These are phyloP conservation scores for Pichiaceae sp. DNA, from an alignment of 1,139 yeast species.

Conservation along the genomic window DNA sequence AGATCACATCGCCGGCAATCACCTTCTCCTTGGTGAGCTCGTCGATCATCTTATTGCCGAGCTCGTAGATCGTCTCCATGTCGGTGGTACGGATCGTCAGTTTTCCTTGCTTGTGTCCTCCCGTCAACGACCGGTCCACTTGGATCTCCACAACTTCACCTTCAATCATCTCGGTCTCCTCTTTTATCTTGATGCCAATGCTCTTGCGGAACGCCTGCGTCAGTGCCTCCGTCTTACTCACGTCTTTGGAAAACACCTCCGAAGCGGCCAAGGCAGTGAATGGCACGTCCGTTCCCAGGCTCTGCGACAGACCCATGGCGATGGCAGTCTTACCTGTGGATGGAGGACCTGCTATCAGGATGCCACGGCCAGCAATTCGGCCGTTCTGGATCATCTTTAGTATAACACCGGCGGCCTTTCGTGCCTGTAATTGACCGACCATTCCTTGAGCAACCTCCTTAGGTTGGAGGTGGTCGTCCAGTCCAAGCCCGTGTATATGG, in stretches of 20 bases:
- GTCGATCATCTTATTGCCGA: conserved; percentile 97
- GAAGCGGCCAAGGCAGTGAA: conserved; percentile 93
- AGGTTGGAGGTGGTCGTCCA: conserved; percentile 85
- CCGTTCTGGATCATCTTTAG: conserved; percentile 91
- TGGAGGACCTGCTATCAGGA: conserved; percentile 95
- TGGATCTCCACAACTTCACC: conserved; percentile 99
- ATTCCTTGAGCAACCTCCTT: conserved; percentile 78
- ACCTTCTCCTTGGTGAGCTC: conserved; percentile 92
- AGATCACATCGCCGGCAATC: conserved; percentile 93
- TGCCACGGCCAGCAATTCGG: conserved; percentile 94
- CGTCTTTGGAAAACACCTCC: conserved; percentile 84
- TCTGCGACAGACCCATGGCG: conserved; percentile 94
- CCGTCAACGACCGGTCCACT: conserved; percentile 91
- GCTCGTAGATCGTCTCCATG: conserved; percentile 97
- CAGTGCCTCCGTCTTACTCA: conserved; percentile 90
- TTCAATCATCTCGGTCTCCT: conserved; percentile 93
- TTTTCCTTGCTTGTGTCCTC: conserved; percentile 98
- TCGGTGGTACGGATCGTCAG: conserved; percentile 96
- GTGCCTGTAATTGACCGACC: conserved; percentile 95
- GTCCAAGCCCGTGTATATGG: conserved; percentile 90
- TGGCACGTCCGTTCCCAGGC: conserved; percentile 85
- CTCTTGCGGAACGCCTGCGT: conserved; percentile 94
- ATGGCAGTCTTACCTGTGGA: conserved; percentile 98
- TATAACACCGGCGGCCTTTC: conserved; percentile 93
- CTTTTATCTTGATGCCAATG: conserved; percentile 91